These are phyloP conservation scores for Chalciporus piperatus DNA, from an alignment of 768 basidiomycete species.

Conservation along the genomic window DNA sequence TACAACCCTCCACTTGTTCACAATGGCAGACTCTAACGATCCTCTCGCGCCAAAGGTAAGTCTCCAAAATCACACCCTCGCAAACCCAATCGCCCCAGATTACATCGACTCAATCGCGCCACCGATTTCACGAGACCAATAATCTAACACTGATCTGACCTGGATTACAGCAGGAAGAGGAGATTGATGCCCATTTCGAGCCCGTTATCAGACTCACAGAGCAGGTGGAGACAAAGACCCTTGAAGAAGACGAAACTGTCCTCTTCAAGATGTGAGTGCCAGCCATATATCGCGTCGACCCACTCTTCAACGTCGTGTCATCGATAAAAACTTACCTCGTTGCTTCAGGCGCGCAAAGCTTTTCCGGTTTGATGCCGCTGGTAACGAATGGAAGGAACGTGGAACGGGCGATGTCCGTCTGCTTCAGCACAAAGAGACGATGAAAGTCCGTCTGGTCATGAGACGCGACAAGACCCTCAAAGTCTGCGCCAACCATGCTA, in stretches of 20 bases:
- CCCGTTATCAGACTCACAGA: conserved; percentile 96
- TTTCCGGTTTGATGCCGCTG: conserved; percentile 82
- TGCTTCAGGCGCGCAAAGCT: conserved; percentile 88
- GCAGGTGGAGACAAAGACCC: conserved; percentile 91
- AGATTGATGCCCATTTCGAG: conserved; percentile 88
- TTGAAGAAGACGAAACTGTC: conserved; percentile 90
- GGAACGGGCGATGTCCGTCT: conserved; percentile 96
- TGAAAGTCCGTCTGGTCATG: conserved; percentile 97
- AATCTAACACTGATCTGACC: conserved; percentile 27
- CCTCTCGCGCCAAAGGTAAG: conserved; percentile 72
- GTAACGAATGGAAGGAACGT: conserved; percentile 96
- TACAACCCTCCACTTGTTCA: conserved; percentile 16
- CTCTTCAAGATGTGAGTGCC: conserved; percentile 90
- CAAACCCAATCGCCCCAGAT: not conserved
- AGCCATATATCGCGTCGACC: not conserved
- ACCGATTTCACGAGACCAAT: conserved; percentile 24
- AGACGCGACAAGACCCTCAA: conserved; percentile 99
- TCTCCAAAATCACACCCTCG: conserved; percentile 13
- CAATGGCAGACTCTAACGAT: conserved; percentile 59
- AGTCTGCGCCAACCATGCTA: conserved; percentile 96
- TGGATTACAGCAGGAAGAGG: conserved; percentile 53
- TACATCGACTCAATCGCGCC: conserved; percentile 28
- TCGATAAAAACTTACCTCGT: conserved; percentile 12
- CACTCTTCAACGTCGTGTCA: not conserved
- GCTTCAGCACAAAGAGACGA: conserved; percentile 82